A percentile compares a stretch with the other conserved stretches of the same genome.
Evolutionary conservation across 768 basidiomycete species (phyloP).

Genomic region (Strobilomyces dryophilus): DNA sequence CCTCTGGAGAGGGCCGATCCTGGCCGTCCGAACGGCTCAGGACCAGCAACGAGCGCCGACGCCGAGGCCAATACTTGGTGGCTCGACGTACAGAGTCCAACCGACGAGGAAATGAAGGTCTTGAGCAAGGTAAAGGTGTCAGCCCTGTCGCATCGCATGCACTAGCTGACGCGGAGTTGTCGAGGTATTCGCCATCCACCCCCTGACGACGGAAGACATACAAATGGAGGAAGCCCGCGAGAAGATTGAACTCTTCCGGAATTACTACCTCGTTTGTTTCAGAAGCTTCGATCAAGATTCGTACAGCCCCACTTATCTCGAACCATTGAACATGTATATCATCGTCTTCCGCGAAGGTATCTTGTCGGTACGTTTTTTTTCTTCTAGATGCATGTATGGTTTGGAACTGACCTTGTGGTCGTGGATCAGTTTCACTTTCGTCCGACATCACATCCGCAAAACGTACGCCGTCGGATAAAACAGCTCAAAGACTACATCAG

Average conservation of each 20-base stretch:
- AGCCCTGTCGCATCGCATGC: background rate
- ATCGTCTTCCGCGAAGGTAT: constrained; percentile 98
- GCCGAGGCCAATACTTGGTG: constrained; percentile 90
- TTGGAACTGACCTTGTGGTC: constrained; percentile 1
- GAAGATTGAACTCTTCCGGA: constrained; percentile 98
- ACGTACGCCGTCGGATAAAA: constrained; percentile 95
- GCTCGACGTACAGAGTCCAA: constrained; percentile 90
- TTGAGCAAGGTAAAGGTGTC: constrained; percentile 68
- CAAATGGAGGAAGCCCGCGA: constrained; percentile 99
- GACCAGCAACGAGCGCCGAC: constrained; percentile 29
- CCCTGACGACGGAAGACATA: constrained; percentile 98
- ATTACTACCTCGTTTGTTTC: constrained; percentile 99
- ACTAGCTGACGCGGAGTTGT: constrained; percentile 4
- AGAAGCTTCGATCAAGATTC: constrained; percentile 98
- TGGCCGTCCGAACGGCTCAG: constrained; percentile 22
- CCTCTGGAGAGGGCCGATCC: constrained; percentile 18
- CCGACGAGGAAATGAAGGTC: constrained; percentile 98
- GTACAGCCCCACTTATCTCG: constrained; percentile 94
- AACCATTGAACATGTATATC: constrained; percentile 99
- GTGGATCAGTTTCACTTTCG: constrained; percentile 85
- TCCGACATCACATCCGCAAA: constrained; percentile 95
- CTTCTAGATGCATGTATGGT: background rate
- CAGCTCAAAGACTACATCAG: constrained; percentile 99
- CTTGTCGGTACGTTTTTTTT: constrained; percentile 63
- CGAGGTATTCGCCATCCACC: constrained; percentile 95